Conservation (phyloP, 225 moss, liverwort and hornwort species). For the Marchantia polymorpha region DNA sequence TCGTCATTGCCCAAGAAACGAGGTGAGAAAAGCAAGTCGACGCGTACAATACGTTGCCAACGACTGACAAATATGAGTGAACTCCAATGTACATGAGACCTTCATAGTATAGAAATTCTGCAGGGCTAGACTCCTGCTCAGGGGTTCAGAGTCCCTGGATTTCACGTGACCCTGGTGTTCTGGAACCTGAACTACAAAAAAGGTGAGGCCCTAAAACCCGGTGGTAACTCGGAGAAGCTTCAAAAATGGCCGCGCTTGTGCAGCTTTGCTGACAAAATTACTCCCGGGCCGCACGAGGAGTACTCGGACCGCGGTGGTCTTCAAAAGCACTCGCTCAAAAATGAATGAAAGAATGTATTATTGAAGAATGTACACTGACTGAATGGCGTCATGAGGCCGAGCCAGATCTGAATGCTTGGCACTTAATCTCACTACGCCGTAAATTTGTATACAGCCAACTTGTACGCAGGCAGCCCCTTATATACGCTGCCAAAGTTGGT, state of each 20-base stretch:
- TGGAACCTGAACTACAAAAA: not conserved
- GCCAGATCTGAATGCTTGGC: not conserved
- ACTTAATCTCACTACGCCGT: conserved; percentile 8
- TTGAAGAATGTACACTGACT: conserved; percentile 24
- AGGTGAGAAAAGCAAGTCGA: not conserved
- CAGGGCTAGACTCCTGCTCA: conserved; percentile 10
- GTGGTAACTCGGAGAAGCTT: not conserved
- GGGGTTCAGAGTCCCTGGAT: not conserved
- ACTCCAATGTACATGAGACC: conserved; percentile 14
- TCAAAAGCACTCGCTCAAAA: conserved; percentile 8
- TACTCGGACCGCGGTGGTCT: not conserved
- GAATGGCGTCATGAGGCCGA: conserved; percentile 9
- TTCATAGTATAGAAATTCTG: not conserved
- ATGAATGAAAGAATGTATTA: conserved; percentile 25
- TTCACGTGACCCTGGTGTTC: not conserved
- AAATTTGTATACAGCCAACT: conserved; percentile 19
- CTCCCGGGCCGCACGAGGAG: conserved; percentile 5
- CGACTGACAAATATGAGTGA: not conserved
- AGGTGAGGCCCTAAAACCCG: not conserved
- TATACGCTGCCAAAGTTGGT: conserved; percentile 3
- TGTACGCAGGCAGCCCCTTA: conserved; percentile 1
- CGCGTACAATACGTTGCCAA: not conserved
- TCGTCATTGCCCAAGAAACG: not conserved
- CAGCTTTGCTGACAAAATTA: not conserved
- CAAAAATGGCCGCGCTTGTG: not conserved